Evolutionary conservation across 2,329 filamentous ascomycete species (phyloP), one percentile per base, ranked within the genome.

Genomic region (Cladosporium cucumerinum): DNA sequence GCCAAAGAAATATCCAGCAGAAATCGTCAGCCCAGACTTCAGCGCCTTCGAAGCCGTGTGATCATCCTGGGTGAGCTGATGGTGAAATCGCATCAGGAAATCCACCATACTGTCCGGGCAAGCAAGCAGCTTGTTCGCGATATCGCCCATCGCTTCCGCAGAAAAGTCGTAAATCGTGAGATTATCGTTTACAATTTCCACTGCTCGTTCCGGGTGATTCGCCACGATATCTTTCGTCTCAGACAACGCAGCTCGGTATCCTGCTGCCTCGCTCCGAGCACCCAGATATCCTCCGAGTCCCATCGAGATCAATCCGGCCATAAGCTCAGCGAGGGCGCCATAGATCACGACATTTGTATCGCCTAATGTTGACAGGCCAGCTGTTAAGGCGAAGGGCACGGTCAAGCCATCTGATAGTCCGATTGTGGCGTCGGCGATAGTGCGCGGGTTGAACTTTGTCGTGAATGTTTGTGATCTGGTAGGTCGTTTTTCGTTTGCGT

Each of bases 1-100:
- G 23, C 89, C 89, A 25, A 91, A 75, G 61, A 91, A 87, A 74
- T 92, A 92, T 39, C 87, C 87, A 18, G 87, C 71, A 0, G 88
- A 86, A 71, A 92, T 89, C 10, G 87, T 90, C 28, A 87, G 68
- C 2, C 87, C 89, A 0, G 85, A 88, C 52, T 77, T 78, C 71
- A 78, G 81, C 12, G 81, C 80, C 65, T 79, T 77, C 2, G 67
- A 68, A 21, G 69, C 63, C 57, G 80, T 79, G 58, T 77, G 78
- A 51, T 80, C 77, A 1, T 80, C 80, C 65, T 78, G 76, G 1
- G 77, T 70, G 48, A 82, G 76, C 57, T 80, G 77, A 68, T 83
- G 79, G 66, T 84, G 76, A 66, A 83, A 83, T 26, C 76, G 73
- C 67, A 84, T 75, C 43, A 84, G 72, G 68, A 84, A 84, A 23